Evolutionary conservation across 208 protist species (phyloP).

Genomic region (Crithidia sp.): DNA sequence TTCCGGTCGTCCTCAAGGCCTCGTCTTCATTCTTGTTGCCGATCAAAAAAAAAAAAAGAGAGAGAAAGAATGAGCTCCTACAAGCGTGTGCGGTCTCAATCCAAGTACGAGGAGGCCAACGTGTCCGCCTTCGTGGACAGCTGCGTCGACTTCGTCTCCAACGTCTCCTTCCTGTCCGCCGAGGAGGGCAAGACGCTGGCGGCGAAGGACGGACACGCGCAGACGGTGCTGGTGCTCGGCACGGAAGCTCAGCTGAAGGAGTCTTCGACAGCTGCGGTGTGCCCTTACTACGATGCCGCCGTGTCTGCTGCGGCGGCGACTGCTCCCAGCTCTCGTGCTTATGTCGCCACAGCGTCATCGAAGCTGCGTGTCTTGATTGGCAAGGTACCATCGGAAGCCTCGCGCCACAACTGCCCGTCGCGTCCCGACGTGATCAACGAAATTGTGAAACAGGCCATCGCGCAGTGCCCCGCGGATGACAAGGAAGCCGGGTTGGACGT

Average conservation of each 20-base stretch:
- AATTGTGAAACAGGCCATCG: slow-evolving; percentile 56
- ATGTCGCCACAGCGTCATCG: slow-evolving; percentile 33
- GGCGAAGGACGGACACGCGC: slow-evolving; percentile 1
- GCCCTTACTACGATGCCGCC: slow-evolving; percentile 16
- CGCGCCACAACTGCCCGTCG: slow-evolving; percentile 79
- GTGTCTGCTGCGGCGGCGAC: slow-evolving; percentile 14
- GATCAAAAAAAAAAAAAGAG: too few species aligned
- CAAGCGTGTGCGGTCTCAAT: slow-evolving; percentile 60
- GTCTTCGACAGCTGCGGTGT: not conserved
- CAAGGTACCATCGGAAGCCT: slow-evolving; percentile 46
- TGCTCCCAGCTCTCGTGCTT: slow-evolving; percentile 18
- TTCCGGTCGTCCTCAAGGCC: too few species aligned
- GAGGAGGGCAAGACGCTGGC: slow-evolving; percentile 12
- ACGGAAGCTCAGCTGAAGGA: slow-evolving; percentile 40
- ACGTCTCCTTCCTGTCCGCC: slow-evolving; percentile 62
- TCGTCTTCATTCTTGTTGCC: too few species aligned
- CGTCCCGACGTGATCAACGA: slow-evolving; percentile 62
- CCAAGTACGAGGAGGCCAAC: slow-evolving; percentile 59
- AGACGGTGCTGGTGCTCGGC: slow-evolving; percentile 64
- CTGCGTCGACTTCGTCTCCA: slow-evolving; percentile 59
- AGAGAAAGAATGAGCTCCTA: slow-evolving; percentile 21
- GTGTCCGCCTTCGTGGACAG: slow-evolving; percentile 62
- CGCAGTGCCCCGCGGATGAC: slow-evolving; percentile 17
- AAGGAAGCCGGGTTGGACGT: slow-evolving; percentile 43
- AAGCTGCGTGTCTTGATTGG: slow-evolving; percentile 48